phyloP scores from a whole-genome alignment of 176 grass and related monocot species.

The Oryza coarctata region DNA sequence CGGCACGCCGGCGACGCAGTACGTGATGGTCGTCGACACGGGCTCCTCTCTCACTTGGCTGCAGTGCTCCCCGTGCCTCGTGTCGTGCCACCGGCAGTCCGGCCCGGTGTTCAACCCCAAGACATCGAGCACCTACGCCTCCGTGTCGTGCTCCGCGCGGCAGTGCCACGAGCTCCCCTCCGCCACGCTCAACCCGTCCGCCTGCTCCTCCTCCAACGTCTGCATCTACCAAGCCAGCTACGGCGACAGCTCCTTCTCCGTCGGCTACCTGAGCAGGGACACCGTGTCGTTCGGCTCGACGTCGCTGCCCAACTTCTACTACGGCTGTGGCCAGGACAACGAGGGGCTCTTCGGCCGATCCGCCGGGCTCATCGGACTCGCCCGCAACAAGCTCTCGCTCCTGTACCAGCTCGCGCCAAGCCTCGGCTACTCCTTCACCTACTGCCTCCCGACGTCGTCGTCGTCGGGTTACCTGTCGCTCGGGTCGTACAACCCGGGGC shows the following conservation, averaged over 20 bases:
- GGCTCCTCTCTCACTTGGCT: conserved; percentile 81
- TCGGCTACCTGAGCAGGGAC: conserved; percentile 77
- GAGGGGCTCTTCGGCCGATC: conserved; percentile 83
- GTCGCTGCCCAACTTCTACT: conserved; percentile 61
- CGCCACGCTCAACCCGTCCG: conserved; percentile 63
- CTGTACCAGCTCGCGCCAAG: conserved; percentile 69
- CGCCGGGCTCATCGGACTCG: conserved; percentile 81
- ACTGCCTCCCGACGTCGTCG: conserved; percentile 72
- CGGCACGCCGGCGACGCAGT: conserved; percentile 56
- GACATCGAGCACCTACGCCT: conserved; percentile 60
- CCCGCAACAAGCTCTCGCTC: conserved; percentile 74
- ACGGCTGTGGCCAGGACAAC: conserved; percentile 87
- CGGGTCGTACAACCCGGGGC: conserved; percentile 56
- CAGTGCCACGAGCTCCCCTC: conserved; percentile 58
- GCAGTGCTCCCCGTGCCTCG: conserved; percentile 67
- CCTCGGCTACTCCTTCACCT: conserved; percentile 76
- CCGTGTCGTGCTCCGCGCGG: conserved; percentile 49
- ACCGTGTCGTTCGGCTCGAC: conserved; percentile 58
- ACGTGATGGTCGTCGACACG: conserved; percentile 76
- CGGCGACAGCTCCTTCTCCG: conserved; percentile 85
- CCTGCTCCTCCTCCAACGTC: conserved; percentile 60
- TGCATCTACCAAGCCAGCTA: conserved; percentile 88
- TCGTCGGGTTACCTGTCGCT: conserved; percentile 69
- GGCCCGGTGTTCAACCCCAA: conserved; percentile 65
- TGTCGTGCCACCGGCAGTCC: conserved; percentile 65